Base-by-base conservation (phyloP, 2,329 filamentous ascomycete genomes). In the Didymella arachidicola region DNA sequence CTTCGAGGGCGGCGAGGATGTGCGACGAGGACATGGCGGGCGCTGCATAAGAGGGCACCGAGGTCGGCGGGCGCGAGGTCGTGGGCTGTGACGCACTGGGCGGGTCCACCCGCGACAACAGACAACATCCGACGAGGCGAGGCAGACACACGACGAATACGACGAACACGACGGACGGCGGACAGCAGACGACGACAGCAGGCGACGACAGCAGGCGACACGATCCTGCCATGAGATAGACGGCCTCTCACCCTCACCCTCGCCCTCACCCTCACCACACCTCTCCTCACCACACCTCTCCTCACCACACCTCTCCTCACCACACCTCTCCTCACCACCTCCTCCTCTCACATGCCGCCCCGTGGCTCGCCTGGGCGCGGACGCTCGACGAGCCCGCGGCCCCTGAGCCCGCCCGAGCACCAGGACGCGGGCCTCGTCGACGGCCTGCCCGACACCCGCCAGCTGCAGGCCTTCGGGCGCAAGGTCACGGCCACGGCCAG, bases 401-500 rank as follows among this genome's bases (percentile, higher is more conserved):
- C 74, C 10, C 65, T 58, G 50, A 60, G 42, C n/a, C 58, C 64
- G 18, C 43, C 62, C 32, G 68, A 72, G 48, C 68, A 71, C 25
- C 67, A 73, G 22, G 73, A 75, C 18, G 63, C 66, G 22, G 71
- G 72, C 62, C 60, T 75, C 30, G 65, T 74, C 22, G 73, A 75
- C 41, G 66, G 59, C 26, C 67, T 75, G 30, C 70, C 72, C 41
- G 72, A 75, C 65, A 88, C 92, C 54, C 90, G 92, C 70, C 91
- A 95, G 65, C 82, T 98, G 69, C 93, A 97, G 80, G 91, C 92
- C 54, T 97, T 99, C 79, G 88, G 93, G 67, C 89, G 94, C 74
- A 99, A 97, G 80, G 93, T 98, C 63, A 95, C 93, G 29, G 92
- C 92, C 27, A 98, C 95, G 19, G 95, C 95, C 56, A 91, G 88